These are phyloP conservation scores for Brassica juncea DNA, from an alignment of 345 rosid genomes.

Conservation along the genomic window DNA sequence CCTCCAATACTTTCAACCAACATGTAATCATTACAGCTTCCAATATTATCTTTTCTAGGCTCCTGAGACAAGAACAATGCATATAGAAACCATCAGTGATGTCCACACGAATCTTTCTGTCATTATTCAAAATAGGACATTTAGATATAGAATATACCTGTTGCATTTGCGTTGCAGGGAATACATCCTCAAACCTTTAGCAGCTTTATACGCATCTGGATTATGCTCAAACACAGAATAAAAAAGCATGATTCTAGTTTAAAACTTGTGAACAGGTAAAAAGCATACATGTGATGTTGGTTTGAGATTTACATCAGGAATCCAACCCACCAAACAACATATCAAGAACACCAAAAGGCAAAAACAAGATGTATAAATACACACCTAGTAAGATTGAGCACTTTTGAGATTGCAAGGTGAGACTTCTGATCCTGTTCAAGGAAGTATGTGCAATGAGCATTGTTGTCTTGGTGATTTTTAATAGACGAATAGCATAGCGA, in stretches of 20 bases:
- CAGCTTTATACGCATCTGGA: background rate
- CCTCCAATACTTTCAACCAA: too few relatives aligned
- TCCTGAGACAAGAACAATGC: background rate
- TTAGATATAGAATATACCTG: background rate
- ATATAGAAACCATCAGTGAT: background rate
- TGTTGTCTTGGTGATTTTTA: background rate
- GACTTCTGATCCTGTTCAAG: constrained; percentile 81
- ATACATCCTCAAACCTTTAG: background rate
- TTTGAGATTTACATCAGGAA: background rate
- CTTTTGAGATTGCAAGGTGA: constrained; percentile 75
- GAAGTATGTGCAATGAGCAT: background rate
- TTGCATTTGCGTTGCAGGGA: background rate
- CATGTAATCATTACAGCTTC: too few relatives aligned
- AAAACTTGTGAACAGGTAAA: too few relatives aligned
- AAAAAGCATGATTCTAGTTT: too few relatives aligned
- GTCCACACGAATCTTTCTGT: background rate
- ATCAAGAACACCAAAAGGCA: background rate
- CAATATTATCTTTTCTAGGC: too few relatives aligned
- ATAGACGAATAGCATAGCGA: background rate
- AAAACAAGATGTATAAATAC: constrained; percentile 7
- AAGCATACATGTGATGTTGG: too few relatives aligned
- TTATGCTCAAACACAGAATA: too few relatives aligned
- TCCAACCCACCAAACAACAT: background rate
- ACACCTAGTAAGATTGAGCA: constrained; percentile 67
- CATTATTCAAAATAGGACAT: background rate